phyloP scores from a whole-genome alignment of 2,329 filamentous ascomycete genomes.

The Helminthosporium solani region DNA sequence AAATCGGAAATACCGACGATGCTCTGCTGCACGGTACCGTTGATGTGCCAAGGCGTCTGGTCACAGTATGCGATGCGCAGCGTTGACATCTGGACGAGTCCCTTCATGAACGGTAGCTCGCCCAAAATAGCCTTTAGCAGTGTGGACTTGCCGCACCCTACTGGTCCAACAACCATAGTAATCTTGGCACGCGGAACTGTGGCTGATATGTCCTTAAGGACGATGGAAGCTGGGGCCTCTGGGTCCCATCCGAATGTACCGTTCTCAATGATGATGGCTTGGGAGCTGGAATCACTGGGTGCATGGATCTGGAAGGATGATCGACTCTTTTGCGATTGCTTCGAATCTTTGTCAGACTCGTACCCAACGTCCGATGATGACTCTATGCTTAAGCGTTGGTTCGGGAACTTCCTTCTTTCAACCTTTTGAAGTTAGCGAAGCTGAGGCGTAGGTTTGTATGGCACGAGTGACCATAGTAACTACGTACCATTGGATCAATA shows the following conservation, averaged over 20 bases:
- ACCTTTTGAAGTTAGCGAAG: too few relatives aligned
- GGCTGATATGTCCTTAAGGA: conserved; percentile 46
- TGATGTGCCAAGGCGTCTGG: conserved; percentile 42
- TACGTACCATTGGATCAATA: conserved; percentile 14
- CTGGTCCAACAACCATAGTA: conserved; percentile 53
- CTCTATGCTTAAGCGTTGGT: conserved; percentile 16
- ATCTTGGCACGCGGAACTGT: conserved; percentile 46
- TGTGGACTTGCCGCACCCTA: conserved; percentile 56
- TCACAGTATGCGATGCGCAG: conserved; percentile 40
- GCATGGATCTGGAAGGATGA: conserved; percentile 24
- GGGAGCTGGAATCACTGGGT: conserved; percentile 16
- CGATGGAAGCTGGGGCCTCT: conserved; percentile 39
- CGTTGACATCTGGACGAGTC: conserved; percentile 32
- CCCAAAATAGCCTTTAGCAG: conserved; percentile 41
- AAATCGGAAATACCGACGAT: conserved; percentile 40
- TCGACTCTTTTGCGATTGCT: conserved; percentile 25
- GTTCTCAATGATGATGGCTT: conserved; percentile 46
- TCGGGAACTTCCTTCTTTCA: conserved; percentile 27
- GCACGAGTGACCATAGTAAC: too few relatives aligned
- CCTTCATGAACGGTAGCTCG: conserved; percentile 36
- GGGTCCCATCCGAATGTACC: conserved; percentile 52
- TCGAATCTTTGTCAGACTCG: conserved; percentile 29
- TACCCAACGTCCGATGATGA: conserved; percentile 21
- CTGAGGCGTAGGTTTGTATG: too few relatives aligned
- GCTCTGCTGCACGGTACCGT: conserved; percentile 40